Evolutionary conservation across 2,329 filamentous ascomycete species (phyloP).

Genomic region (Cordyceps militaris): DNA sequence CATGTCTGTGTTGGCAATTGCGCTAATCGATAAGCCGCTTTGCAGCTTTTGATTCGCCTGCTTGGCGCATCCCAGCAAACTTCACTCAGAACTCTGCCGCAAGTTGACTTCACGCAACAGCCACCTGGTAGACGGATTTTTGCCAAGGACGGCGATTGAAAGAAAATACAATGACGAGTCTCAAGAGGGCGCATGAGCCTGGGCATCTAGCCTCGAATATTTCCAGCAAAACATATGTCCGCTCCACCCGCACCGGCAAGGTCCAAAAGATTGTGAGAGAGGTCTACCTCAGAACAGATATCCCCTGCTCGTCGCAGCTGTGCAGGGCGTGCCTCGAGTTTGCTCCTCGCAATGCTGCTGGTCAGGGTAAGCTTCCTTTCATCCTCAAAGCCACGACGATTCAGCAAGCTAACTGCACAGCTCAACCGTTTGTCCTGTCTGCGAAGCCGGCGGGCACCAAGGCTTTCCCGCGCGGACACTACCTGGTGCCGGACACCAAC

Average conservation of each 20-base stretch:
- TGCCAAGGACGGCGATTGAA: background rate
- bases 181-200: constrained; percentile 50
- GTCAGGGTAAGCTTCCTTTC: constrained; percentile 51
- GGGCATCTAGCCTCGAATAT: constrained; percentile 62
- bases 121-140: background rate
- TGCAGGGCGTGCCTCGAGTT: constrained; percentile 68
- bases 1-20: constrained; percentile 9
- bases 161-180: constrained; percentile 49
- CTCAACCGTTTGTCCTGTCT: constrained; percentile 77
- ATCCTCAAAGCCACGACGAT: constrained; percentile 11
- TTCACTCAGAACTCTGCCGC: constrained; percentile 6
- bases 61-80: constrained; percentile 10
- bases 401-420: constrained; percentile 34
- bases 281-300: constrained; percentile 91
- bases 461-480: constrained; percentile 78
- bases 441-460: constrained; percentile 80
- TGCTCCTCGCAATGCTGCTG: constrained; percentile 72
- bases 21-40: constrained; percentile 25
- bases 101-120: background rate
- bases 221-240: constrained; percentile 91
- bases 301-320: constrained; percentile 89
- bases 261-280: constrained; percentile 98
- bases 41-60: constrained; percentile 19
- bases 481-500: constrained; percentile 93
- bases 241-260: constrained; percentile 91